These are phyloP conservation scores for Pichia sp. DNA, from an alignment of 1,139 yeast genomes.

Conservation along the genomic window DNA sequence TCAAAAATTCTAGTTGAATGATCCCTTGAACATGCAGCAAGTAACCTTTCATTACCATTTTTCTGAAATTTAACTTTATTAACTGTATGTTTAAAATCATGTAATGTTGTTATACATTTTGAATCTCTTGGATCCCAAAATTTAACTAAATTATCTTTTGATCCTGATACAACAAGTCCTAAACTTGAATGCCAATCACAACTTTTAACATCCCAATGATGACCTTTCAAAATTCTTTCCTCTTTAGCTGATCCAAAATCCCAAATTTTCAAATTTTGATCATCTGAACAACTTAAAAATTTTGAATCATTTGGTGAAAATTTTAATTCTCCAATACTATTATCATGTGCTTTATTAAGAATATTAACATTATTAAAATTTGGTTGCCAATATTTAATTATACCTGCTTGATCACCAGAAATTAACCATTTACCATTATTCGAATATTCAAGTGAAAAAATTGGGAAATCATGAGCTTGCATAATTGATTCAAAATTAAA, in stretches of 20 bases:
- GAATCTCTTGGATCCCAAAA: slow-evolving; percentile 92
- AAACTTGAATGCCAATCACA: slow-evolving; percentile 94
- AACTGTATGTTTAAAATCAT: slow-evolving; percentile 91
- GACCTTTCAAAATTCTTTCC: slow-evolving; percentile 77
- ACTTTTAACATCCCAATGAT: slow-evolving; percentile 97
- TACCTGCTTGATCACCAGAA: slow-evolving; percentile 90
- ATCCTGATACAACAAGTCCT: slow-evolving; percentile 80
- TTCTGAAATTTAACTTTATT: slow-evolving; percentile 72
- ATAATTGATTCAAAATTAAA: slow-evolving; percentile 94
- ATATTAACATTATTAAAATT: slow-evolving; percentile 93
- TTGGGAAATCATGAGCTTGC: slow-evolving; percentile 96
- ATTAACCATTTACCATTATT: slow-evolving; percentile 93
- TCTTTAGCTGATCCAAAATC: slow-evolving; percentile 85
- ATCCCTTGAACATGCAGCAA: slow-evolving; percentile 87
- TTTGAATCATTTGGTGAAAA: slow-evolving; percentile 88
- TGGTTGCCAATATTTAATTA: slow-evolving; percentile 94
- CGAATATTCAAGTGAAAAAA: slow-evolving; percentile 70
- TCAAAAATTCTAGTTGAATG: slow-evolving; percentile 84
- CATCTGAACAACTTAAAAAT: slow-evolving; percentile 89
- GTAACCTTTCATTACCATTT: slow-evolving; percentile 52
- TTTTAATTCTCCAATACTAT: slow-evolving; percentile 78
- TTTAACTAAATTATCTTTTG: slow-evolving; percentile 88
- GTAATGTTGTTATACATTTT: slow-evolving; percentile 67
- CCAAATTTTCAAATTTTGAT: slow-evolving; percentile 85
- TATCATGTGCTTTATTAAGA: slow-evolving; percentile 62